Percentiles rank a stretch among this genome's conserved stretches.
Evolutionary conservation across 148 eudicot species (phyloP).

Genomic region (Silene uniflora): DNA sequence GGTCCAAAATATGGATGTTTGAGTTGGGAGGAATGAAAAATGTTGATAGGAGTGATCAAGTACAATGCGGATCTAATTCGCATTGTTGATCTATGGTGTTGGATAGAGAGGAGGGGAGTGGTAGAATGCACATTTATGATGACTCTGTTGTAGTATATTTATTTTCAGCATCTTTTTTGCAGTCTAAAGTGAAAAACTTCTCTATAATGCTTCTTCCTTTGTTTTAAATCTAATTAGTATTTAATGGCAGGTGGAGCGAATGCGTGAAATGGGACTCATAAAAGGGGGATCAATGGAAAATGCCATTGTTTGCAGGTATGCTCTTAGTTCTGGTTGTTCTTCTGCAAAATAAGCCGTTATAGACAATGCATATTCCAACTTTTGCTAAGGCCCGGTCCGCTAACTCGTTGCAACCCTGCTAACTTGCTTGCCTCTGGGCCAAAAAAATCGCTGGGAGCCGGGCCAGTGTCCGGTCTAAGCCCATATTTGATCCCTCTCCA

Average conservation of each 20-base stretch:
- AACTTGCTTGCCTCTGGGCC: too few relatives aligned
- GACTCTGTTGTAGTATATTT: not conserved
- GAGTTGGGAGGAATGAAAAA: not conserved
- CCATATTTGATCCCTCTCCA: not conserved
- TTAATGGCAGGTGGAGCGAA: constrained; percentile 61
- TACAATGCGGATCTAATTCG: not conserved
- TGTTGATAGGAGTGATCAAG: not conserved
- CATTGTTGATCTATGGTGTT: not conserved
- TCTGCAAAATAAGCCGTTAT: not conserved
- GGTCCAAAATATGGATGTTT: not conserved
- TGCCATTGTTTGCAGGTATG: constrained; percentile 86
- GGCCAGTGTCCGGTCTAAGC: not conserved
- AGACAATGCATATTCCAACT: too few relatives aligned
- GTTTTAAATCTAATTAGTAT: constrained; percentile 3
- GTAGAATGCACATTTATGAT: not conserved
- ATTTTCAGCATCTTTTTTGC: not conserved
- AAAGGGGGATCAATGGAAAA: constrained; percentile 87
- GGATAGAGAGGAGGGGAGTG: constrained; percentile 3
- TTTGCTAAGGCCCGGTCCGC: too few relatives aligned
- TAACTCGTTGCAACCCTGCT: too few relatives aligned
- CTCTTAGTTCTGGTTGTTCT: constrained; percentile 8
- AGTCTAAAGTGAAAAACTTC: not conserved
- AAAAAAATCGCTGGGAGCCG: too few relatives aligned
- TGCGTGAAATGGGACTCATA: constrained; percentile 73
- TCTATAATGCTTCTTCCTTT: not conserved